Base-by-base conservation (phyloP, 108 stramenopile genomes). In the Aurantiochytrium sp. region DNA sequence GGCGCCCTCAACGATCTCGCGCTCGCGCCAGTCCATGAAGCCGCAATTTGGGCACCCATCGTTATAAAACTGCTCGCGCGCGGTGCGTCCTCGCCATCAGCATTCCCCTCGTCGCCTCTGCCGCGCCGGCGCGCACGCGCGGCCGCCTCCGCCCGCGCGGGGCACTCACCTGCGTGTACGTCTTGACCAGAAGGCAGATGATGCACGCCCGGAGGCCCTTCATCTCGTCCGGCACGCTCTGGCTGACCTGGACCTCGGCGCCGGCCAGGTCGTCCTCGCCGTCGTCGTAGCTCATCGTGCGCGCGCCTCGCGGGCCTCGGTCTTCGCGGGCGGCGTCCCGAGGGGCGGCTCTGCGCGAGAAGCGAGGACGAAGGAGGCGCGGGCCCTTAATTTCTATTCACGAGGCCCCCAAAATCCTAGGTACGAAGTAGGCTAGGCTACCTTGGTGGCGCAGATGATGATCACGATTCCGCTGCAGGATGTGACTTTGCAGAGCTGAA, bases 161-260 rank as follows among this genome's bases (percentile, higher is more conserved):
- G 42, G 42, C 45, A 81, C 73, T 48, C 24, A 87, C 87, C 87
- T 87, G 87, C 41, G 31, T 27, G 22, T 30, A 37, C 31, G 87
- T 87, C 36, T 87, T 87, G n/a, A 87, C 39, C n/a, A 87, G 69
- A 21, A 68, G 5, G 41, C 87, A 87, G 30, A 45, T 37, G 31
- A 87, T 50, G 69, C 87, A 87, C 17, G 87, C 87, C 21, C 87
- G 68, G 24, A 87, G 87, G 21, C 55, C 39, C 69, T 87, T 87
- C 68, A 87, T 50, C 32, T 73, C 69, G 32, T 69, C 69, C 17
- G 87, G 87, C 31, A 87, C 50, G 68, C 36, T 30, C 22, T 27
- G 42, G 42, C 27, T 65, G 15, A 34, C 32, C 59, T 81, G 39
- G 42, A 30, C 73, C 42, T 81, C 45, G 19, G 19, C 73, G 73